These are phyloP conservation scores for Crithidia sp. DNA, from an alignment of 208 protist species.

Conservation along the genomic window DNA sequence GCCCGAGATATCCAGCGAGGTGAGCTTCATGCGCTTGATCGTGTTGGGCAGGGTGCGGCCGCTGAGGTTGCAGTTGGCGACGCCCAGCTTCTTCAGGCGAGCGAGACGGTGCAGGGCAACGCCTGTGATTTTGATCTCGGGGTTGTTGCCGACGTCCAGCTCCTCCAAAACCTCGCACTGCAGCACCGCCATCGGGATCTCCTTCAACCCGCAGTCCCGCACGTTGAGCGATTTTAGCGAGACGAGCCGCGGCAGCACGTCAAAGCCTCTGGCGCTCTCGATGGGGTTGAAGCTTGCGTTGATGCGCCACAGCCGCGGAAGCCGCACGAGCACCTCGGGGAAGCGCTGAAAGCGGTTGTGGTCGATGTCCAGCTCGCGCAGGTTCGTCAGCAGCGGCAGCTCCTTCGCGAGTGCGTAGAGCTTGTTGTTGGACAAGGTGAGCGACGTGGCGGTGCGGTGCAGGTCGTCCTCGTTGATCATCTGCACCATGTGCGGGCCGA, in stretches of 20 bases:
- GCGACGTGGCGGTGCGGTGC: slow-evolving; percentile 65
- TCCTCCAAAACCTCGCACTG: slow-evolving; percentile 54
- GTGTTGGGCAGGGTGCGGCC: slow-evolving; percentile 60
- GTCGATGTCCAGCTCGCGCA: slow-evolving; percentile 82
- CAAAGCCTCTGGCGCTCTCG: slow-evolving; percentile 46
- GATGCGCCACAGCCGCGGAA: slow-evolving; percentile 61
- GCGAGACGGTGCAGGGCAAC: slow-evolving; percentile 49
- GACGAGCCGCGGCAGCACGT: slow-evolving; percentile 51
- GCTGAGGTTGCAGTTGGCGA: slow-evolving; percentile 72
- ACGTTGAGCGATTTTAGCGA: slow-evolving; percentile 58
- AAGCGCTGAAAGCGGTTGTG: slow-evolving; percentile 76
- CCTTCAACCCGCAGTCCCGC: slow-evolving; percentile 55
- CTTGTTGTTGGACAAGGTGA: slow-evolving; percentile 79
- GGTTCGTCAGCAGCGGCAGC: slow-evolving; percentile 63
- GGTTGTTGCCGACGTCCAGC: slow-evolving; percentile 84
- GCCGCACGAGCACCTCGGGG: slow-evolving; percentile 58
- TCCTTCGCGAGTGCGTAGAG: slow-evolving; percentile 85
- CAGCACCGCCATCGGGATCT: slow-evolving; percentile 55
- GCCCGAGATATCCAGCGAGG: slow-evolving; percentile 76
- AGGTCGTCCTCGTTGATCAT: slow-evolving; percentile 73
- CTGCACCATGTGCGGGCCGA: slow-evolving; percentile 62
- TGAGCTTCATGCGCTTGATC: slow-evolving; percentile 58
- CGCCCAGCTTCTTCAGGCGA: slow-evolving; percentile 50
- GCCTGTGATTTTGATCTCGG: slow-evolving; percentile 48
- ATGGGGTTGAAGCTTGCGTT: slow-evolving; percentile 80